phyloP scores from a whole-genome alignment of 768 basidiomycete species.

The Lactarius psammicola region DNA sequence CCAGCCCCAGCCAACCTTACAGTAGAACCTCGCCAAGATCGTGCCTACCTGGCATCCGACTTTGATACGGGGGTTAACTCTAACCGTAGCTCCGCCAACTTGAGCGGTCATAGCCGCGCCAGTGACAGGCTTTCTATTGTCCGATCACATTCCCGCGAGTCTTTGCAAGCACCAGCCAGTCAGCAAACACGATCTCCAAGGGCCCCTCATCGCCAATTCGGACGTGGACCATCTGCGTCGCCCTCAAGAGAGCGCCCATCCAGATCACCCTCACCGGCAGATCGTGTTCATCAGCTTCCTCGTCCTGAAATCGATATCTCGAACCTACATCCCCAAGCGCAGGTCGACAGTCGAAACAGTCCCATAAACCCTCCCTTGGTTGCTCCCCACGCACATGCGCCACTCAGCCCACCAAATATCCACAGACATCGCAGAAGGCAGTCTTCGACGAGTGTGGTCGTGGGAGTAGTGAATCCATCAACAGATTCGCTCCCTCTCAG shows the following conservation, averaged over 20 bases:
- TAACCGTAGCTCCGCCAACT: constrained; percentile 7
- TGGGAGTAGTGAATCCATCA: background rate
- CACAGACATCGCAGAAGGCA: background rate
- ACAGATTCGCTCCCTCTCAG: constrained; percentile 1
- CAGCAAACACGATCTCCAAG: background rate
- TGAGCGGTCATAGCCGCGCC: constrained; percentile 12
- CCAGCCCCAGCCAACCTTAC: background rate
- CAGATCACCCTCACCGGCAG: background rate
- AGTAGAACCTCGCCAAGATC: background rate
- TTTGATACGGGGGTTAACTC: background rate
- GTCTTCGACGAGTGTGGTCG: constrained; percentile 1
- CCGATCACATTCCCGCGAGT: constrained; percentile 5
- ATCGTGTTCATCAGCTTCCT: background rate
- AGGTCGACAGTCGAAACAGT: background rate
- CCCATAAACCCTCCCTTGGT: background rate
- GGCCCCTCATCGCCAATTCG: constrained; percentile 7
- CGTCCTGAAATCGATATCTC: background rate
- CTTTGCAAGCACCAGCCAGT: background rate
- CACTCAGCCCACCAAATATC: background rate
- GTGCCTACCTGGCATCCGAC: background rate
- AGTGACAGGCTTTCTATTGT: constrained; percentile 14
- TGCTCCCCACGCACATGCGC: background rate
- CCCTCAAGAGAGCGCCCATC: background rate
- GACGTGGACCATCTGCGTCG: constrained; percentile 1
- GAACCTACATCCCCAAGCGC: background rate